Evolutionary conservation across 352 stramenopile genomes (phyloP).

Genomic region (Salisapilia sapeloensis): DNA sequence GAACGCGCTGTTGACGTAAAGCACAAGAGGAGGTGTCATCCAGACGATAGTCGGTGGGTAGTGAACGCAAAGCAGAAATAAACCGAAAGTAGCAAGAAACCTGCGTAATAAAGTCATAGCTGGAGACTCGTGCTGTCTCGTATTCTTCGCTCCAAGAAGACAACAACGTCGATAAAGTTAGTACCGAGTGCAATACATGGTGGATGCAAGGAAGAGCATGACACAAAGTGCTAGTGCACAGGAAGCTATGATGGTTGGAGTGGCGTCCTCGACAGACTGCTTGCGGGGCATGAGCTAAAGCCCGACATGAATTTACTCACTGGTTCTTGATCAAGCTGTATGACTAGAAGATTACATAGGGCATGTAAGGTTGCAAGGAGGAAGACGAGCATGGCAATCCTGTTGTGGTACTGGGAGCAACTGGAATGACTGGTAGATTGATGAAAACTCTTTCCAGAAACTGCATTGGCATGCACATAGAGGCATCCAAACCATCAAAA

Average conservation of each 20-base stretch:
- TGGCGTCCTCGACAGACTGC: constrained; percentile 2
- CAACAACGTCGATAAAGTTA: constrained; percentile 5
- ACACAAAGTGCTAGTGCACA: constrained; percentile 7
- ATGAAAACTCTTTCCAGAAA: constrained; percentile 11
- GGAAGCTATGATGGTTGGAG: constrained; percentile 6
- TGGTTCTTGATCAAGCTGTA: constrained; percentile 4
- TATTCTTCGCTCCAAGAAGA: constrained; percentile 14
- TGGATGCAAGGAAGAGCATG: constrained; percentile 9
- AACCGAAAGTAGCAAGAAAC: constrained; percentile 1
- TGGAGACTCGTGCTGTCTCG: too few relatives aligned
- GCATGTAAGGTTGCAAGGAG: constrained; percentile 4
- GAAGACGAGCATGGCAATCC: constrained; percentile 7
- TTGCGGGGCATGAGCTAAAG: constrained; percentile 7
- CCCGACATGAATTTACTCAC: constrained; percentile 6
- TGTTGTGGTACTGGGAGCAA: constrained; percentile 9
- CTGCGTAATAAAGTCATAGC: constrained; percentile 6
- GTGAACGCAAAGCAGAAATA: constrained; percentile 10
- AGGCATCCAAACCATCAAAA: constrained; percentile 9
- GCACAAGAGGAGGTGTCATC: constrained; percentile 9
- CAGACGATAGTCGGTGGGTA: constrained; percentile 8
- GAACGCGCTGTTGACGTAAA: constrained; percentile 3
- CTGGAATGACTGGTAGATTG: constrained; percentile 5
- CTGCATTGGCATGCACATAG: constrained; percentile 5
- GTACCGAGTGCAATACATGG: constrained; percentile 6
- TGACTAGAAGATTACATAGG: constrained; percentile 8